Evolutionary conservation across 208 protist species (phyloP).

Genomic region (Trypanosoma caninum): DNA sequence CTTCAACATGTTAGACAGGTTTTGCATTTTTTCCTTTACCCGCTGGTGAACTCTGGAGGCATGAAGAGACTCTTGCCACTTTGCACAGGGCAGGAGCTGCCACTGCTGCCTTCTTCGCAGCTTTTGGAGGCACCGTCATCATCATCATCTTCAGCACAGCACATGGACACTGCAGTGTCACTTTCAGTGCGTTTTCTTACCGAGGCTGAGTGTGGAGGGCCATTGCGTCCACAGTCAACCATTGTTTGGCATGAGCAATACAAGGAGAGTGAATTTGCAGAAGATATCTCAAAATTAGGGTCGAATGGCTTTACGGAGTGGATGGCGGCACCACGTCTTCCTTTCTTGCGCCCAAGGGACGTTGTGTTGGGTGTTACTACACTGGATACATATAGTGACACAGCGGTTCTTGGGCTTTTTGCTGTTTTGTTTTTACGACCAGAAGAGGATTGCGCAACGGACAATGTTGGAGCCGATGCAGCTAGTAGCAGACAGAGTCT

Average conservation of each 20-base stretch:
- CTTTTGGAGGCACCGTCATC: conserved; percentile 15
- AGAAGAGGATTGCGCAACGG: background rate
- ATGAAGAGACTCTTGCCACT: conserved; percentile 47
- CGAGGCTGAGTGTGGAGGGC: conserved; percentile 1
- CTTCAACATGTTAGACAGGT: conserved; percentile 66
- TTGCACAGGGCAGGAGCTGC: conserved; percentile 30
- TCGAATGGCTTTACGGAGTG: conserved; percentile 63
- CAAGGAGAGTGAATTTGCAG: conserved; percentile 24
- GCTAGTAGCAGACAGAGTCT: conserved; percentile 1
- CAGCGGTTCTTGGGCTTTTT: conserved; percentile 13
- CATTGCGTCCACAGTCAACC: background rate
- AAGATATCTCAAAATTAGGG: background rate
- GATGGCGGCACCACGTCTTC: conserved; percentile 35
- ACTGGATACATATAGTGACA: background rate
- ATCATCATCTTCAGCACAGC: background rate
- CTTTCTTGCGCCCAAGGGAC: conserved; percentile 51
- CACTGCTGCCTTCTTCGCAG: conserved; percentile 24
- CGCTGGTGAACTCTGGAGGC: conserved; percentile 36
- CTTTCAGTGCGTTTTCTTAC: conserved; percentile 17
- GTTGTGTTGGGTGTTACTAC: conserved; percentile 34
- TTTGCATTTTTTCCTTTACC: conserved; percentile 40
- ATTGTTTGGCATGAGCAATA: conserved; percentile 30
- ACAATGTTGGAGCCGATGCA: background rate
- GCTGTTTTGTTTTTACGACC: conserved; percentile 38
- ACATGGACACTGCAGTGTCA: background rate